Evolutionary conservation across 352 stramenopile genomes (phyloP).

Genomic region (Globisporangium solare): DNA sequence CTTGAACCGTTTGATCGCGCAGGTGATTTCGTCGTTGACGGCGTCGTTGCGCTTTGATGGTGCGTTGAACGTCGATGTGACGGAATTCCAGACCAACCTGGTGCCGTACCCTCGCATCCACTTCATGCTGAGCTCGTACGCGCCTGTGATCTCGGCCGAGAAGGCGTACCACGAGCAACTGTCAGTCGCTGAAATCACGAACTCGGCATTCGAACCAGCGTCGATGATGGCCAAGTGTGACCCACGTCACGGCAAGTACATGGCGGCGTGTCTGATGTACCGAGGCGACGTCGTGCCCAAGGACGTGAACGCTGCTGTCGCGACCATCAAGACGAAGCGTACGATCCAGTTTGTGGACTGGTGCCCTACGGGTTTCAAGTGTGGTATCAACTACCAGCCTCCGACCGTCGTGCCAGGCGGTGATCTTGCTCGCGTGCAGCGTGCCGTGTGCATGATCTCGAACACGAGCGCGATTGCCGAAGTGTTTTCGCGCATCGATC

Average conservation of each 20-base stretch:
- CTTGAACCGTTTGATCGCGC: constrained; percentile 97
- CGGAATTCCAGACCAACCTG: constrained; percentile 99
- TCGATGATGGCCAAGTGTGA: constrained; percentile 99
- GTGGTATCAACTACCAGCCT: constrained; percentile 98
- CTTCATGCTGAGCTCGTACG: constrained; percentile 99
- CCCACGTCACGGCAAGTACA: constrained; percentile 99
- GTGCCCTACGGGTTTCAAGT: constrained; percentile 99
- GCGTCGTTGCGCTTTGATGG: constrained; percentile 98
- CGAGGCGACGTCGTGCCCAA: constrained; percentile 94
- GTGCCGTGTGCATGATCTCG: constrained; percentile 98
- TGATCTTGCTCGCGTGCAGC: constrained; percentile 96
- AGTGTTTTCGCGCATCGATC: constrained; percentile 96
- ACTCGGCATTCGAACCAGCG: constrained; percentile 96
- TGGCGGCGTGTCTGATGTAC: constrained; percentile 99
- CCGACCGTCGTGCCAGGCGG: constrained; percentile 95
- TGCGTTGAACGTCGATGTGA: constrained; percentile 98
- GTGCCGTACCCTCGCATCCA: constrained; percentile 99
- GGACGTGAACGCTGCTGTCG: constrained; percentile 95
- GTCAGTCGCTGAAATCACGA: constrained; percentile 98
- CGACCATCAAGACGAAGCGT: constrained; percentile 99
- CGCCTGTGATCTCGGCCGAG: constrained; percentile 96
- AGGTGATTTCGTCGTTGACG: constrained; percentile 98
- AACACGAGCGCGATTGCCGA: constrained; percentile 99
- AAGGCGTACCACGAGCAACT: constrained; percentile 98
- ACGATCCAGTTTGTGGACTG: constrained; percentile 99